Conservation (phyloP, 148 eudicot species). For the Vaccinium myrtillus region DNA sequence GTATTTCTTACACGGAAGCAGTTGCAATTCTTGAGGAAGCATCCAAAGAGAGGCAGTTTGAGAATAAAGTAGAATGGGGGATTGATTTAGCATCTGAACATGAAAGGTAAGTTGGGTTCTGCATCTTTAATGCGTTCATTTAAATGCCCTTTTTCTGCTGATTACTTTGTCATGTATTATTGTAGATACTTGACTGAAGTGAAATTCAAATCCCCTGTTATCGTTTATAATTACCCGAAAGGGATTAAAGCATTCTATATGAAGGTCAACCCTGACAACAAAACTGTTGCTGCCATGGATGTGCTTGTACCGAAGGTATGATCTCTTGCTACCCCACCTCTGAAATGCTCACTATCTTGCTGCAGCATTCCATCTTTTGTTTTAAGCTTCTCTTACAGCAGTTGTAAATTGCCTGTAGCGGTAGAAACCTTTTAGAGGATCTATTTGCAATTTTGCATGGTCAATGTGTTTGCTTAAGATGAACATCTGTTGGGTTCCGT, state of each 20-base stretch:
- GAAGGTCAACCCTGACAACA: constrained; percentile 88
- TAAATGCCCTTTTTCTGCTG: background rate
- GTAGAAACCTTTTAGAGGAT: background rate
- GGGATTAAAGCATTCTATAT: constrained; percentile 94
- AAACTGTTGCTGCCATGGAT: constrained; percentile 99
- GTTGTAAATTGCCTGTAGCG: background rate
- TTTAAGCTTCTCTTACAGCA: background rate
- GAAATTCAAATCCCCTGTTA: constrained; percentile 72
- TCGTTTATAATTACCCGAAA: constrained; percentile 94
- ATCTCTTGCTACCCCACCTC: background rate
- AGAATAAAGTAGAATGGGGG: constrained; percentile 96
- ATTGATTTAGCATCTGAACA: constrained; percentile 95
- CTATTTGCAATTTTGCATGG: background rate
- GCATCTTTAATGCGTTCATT: background rate
- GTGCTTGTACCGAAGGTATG: constrained; percentile 96
- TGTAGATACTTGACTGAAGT: constrained; percentile 83
- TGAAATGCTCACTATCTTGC: background rate
- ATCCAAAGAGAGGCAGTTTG: constrained; percentile 67
- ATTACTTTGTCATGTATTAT: background rate
- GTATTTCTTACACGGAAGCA: constrained; percentile 86
- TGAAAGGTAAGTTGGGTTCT: constrained; percentile 53
- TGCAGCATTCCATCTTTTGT: no score
- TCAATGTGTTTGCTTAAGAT: background rate
- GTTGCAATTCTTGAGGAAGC: constrained; percentile 60
- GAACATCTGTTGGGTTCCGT: constrained; percentile 1